These are phyloP conservation scores for Cercospora zeae-maydis DNA, from an alignment of 2,329 filamentous ascomycete species.

Conservation along the genomic window DNA sequence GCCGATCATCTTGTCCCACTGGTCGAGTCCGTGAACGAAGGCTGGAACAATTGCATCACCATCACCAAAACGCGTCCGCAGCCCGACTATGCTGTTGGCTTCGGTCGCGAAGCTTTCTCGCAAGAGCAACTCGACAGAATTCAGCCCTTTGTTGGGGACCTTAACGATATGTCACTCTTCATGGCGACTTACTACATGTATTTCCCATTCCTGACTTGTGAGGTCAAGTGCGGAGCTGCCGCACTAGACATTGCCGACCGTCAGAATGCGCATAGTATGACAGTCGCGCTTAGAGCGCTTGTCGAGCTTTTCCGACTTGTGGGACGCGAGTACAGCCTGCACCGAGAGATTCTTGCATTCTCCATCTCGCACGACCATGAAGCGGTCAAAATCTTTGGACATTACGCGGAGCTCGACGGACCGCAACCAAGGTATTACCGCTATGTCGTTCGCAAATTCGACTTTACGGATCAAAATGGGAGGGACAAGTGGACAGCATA, in stretches of 20 bases:
- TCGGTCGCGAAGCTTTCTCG: conserved; percentile 18
- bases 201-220: conserved; percentile 28
- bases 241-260: conserved; percentile 26
- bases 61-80: not conserved
- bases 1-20: not conserved
- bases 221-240: conserved; percentile 26
- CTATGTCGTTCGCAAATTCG: conserved; percentile 17
- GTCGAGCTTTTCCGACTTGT: conserved; percentile 23
- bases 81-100: not conserved
- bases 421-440: conserved; percentile 21
- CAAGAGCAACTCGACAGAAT: conserved; percentile 20
- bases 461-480: conserved; percentile 18
- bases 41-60: not conserved
- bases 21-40: not conserved
- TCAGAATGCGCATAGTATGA: conserved; percentile 25
- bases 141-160: conserved; percentile 28
- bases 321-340: conserved; percentile 37
- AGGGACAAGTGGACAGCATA: conserved; percentile 21
- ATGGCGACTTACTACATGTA: conserved; percentile 35
- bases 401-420: conserved; percentile 17
- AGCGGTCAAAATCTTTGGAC: conserved; percentile 12
- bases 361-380: conserved; percentile 19
- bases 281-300: conserved; percentile 22
- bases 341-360: conserved; percentile 19
- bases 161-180: conserved; percentile 21